Evolutionary conservation across 2,329 filamentous ascomycete genomes (phyloP).

Genomic region (Akanthomyces muscarius): DNA sequence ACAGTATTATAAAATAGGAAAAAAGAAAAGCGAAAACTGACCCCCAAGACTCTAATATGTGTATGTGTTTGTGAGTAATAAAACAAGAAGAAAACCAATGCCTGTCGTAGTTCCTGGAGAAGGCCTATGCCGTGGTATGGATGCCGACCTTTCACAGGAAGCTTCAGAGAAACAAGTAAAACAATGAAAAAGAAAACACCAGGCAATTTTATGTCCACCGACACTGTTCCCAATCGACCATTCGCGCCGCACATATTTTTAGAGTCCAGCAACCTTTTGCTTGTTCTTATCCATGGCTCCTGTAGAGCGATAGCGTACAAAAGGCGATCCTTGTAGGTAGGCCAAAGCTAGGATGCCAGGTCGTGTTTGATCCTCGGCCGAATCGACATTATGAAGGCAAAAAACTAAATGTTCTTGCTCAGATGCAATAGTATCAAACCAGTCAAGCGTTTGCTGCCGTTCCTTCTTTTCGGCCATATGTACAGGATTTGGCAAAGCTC

Average conservation of each 20-base stretch:
- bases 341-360: background rate
- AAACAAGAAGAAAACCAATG: slow-evolving; percentile 24
- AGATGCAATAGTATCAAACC: slow-evolving; percentile 48
- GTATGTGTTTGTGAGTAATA: slow-evolving; percentile 15
- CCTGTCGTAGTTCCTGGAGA: slow-evolving; percentile 25
- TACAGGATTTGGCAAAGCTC: slow-evolving; percentile 16
- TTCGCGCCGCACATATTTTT: slow-evolving; percentile 19
- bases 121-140: slow-evolving; percentile 11
- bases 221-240: slow-evolving; percentile 23
- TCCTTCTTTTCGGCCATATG: slow-evolving; percentile 15
- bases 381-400: slow-evolving; percentile 8
- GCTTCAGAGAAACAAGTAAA: slow-evolving; percentile 12
- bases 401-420: slow-evolving; percentile 29
- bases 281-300: background rate
- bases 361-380: background rate
- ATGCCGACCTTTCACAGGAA: background rate
- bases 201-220: slow-evolving; percentile 19
- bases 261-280: slow-evolving; percentile 1
- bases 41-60: slow-evolving; percentile 31
- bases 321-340: background rate
- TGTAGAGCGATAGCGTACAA: background rate
- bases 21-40: slow-evolving; percentile 26
- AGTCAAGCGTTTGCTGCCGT: slow-evolving; percentile 15
- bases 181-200: slow-evolving; percentile 17
- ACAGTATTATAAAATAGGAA: slow-evolving; percentile 23